phyloP scores from a whole-genome alignment of 179 eudicot genomes.

The Beta macrorhiza region DNA sequence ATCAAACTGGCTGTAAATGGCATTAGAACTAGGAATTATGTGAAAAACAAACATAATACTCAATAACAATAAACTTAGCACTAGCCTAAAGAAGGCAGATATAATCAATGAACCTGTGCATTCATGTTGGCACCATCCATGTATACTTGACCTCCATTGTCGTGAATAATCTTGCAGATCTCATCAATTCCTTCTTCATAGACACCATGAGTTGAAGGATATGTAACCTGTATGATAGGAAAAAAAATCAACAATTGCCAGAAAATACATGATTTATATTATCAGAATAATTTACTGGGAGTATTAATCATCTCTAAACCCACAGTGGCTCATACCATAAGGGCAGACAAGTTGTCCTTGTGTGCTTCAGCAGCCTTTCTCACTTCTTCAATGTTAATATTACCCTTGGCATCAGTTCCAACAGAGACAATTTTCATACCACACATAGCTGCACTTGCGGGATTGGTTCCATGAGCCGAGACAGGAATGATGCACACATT shows the following conservation, averaged over 20 bases:
- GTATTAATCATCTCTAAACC: neutral
- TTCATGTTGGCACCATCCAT: constrained; percentile 99
- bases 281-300: neutral
- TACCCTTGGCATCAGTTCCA: constrained; percentile 97
- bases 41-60: neutral
- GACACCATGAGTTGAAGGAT: constrained; percentile 99
- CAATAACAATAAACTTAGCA: neutral
- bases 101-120: constrained; percentile 66
- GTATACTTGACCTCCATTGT: constrained; percentile 98
- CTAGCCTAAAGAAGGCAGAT: neutral
- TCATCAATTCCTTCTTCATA: constrained; percentile 97
- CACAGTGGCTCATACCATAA: constrained; percentile 56
- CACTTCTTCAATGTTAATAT: constrained; percentile 83
- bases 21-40: neutral
- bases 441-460: constrained; percentile 99
- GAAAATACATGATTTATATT: neutral
- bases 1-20: too few relatives aligned
- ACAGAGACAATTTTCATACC: constrained; percentile 95
- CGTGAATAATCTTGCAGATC: constrained; percentile 94
- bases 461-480: constrained; percentile 98
- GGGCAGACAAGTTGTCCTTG: constrained; percentile 78
- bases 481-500: constrained; percentile 94
- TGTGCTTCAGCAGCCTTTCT: constrained; percentile 88
- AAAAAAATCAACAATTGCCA: constrained; percentile 1
- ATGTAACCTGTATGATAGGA: constrained; percentile 65